Base-by-base conservation (phyloP, 768 basidiomycete species). In the Cystobasidium tubakii region DNA sequence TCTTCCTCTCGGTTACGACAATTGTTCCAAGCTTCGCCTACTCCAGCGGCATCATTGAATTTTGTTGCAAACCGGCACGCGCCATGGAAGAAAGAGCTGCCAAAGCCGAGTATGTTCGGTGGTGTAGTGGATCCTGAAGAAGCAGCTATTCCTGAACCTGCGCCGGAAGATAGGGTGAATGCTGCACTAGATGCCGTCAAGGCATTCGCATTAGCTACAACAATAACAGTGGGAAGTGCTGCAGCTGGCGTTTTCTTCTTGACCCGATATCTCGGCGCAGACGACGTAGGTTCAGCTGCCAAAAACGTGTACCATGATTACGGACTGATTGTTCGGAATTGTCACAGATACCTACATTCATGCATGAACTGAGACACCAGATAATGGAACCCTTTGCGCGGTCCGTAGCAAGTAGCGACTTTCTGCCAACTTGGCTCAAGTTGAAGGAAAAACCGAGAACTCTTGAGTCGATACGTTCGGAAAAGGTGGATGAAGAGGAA, bases 131-230 rank as follows among this genome's bases (percentile, higher is more conserved):
- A 27, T 60, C 12, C 57, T 15, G 57, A 60, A 29, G 57, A 60
- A 13, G 39, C 39, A 39, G 57, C 15, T 60, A 29, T 25, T 6
- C 57, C 57, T 27, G 29, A 27, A 15, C 57, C 29, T 46, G 27
- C 25, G 63, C 36, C 63, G 7, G 33, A 39, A 27, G 63, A 50
- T n/a, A 71, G 21, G 54, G 34, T 42, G 54, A 55, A 60, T 29
- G 55, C 55, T 25, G 13, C 53, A 4, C n/a, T 39, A 29, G 69
- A 71, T 31, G 69, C 69, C 15, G 54, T 60, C 27, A 71, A 71
- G 36, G 69, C 69, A 4, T 71, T 71, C 69, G 36, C 23, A 10
- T 23, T 71, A 7, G 69, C 69, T 36, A 71, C 69, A 12, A 23
- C 44, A 10, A 53, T 71, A 9, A 36, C 55, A 25, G 23, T 71